Base-by-base conservation (phyloP, 75 land plant genomes). In the Larix kaempferi region DNA sequence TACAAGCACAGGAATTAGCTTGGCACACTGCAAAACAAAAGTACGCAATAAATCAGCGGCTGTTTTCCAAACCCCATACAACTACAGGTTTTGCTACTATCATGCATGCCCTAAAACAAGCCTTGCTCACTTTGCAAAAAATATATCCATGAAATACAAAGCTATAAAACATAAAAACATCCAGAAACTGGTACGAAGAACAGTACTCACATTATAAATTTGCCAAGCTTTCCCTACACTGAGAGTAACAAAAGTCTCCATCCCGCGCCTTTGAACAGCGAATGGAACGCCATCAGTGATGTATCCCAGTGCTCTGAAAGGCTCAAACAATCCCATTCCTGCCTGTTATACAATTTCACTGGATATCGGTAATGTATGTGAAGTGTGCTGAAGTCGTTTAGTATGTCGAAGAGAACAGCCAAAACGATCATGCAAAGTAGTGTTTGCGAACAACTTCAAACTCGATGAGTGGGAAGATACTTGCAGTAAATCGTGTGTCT, bases 211-310 rank as follows among this genome's bases (percentile, higher is more conserved):
- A 74, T 96, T 88, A 82, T 88, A 96, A 66, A 89, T 81, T 62
- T 96, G 99, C 84, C 89, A 96, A 35, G 99, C 85, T 72, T 94
- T 96, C 23, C 99, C 99, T 23, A 94, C 88, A 78, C 93, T 92
- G 78, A 96, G 94, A 21, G 99, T 96, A 85, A 96, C 95, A 80
- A 96, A 90, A 19, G 88, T 96, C 85, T 96, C 99, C 29, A 92
- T 85, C 21, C 98, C 99, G 17, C 90, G 76, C 17, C 91, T 80
- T 79, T 96, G 95, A 26, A 96, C 87, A 21, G 91, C 77, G 83
- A 96, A 96, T 56, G 99, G 98, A 11, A 86, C 88, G 25, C 79
- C 82, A 82, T 80, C 90, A 0, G 98, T 91, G 75, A 96, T 91
- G 81, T 96, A 94, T 12, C 99, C 98, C 3, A 96, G 78, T 3